phyloP scores from a whole-genome alignment of 208 protist genomes.

The Crithidia acanthocephali region DNA sequence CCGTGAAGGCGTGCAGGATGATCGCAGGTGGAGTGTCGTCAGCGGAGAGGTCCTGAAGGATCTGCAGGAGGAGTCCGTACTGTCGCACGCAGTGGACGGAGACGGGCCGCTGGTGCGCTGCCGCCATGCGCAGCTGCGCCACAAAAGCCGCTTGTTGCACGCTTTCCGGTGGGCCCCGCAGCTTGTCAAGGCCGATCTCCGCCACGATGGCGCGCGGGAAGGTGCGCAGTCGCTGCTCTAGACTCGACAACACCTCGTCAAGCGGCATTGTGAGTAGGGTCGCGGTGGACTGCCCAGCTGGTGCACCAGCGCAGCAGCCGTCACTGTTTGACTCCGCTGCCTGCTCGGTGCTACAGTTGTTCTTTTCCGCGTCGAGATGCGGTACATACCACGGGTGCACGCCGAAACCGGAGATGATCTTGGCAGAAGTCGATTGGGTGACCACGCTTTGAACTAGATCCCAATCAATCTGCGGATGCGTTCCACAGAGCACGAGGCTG shows the following conservation, averaged over 20 bases:
- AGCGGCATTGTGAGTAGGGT: constrained; percentile 7
- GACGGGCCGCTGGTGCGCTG: constrained; percentile 56
- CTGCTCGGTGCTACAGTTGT: background rate
- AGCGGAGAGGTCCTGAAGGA: constrained; percentile 41
- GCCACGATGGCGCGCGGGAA: constrained; percentile 71
- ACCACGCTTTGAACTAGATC: constrained; percentile 15
- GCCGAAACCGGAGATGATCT: constrained; percentile 60
- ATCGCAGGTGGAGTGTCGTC: constrained; percentile 71
- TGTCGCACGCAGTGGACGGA: constrained; percentile 86
- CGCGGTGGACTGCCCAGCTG: too few relatives aligned
- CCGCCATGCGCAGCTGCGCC: constrained; percentile 67
- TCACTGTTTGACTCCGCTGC: background rate
- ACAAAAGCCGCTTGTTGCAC: constrained; percentile 54
- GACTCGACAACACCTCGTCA: constrained; percentile 32
- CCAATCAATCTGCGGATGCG: constrained; percentile 80
- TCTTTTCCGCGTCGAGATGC: background rate
- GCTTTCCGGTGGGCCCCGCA: constrained; percentile 50
- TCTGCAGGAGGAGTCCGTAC: constrained; percentile 62
- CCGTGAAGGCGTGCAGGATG: constrained; percentile 86
- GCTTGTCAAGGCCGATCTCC: constrained; percentile 88
- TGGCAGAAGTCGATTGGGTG: background rate
- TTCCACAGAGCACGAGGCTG: constrained; percentile 68
- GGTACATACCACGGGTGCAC: constrained; percentile 83
- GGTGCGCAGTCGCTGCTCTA: constrained; percentile 44
- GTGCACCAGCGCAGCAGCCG: too few relatives aligned